Percentiles rank a stretch among this genome's conserved stretches.
Conservation (phyloP, 2,329 filamentous ascomycete species). For the Blumeriella jaapii region DNA sequence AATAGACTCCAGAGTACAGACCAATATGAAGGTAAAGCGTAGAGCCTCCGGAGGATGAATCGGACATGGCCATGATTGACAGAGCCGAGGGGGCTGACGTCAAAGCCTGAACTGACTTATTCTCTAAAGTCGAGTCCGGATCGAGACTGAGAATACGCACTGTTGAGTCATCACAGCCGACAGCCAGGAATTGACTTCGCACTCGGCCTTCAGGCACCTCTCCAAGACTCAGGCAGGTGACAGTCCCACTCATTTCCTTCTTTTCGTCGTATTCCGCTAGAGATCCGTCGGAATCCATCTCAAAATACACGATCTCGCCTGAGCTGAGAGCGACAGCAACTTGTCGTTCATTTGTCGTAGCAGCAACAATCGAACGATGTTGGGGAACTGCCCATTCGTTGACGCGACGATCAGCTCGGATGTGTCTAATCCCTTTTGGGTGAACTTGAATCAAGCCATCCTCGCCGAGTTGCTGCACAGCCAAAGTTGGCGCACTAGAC, state of each 20-base stretch:
- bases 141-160: conserved; percentile 86
- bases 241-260: conserved; percentile 88
- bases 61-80: conserved; percentile 89
- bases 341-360: conserved; percentile 85
- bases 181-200: conserved; percentile 84
- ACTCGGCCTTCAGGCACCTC: conserved; percentile 83
- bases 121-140: conserved; percentile 81
- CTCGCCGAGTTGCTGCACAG: conserved; percentile 87
- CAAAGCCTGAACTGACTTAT: conserved; percentile 86
- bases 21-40: conserved; percentile 95
- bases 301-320: conserved; percentile 95
- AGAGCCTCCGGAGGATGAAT: conserved; percentile 78
- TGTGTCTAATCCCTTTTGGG: conserved; percentile 89
- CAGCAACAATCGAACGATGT: conserved; percentile 89
- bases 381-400: conserved; percentile 92
- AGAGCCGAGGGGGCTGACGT: conserved; percentile 82
- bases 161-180: conserved; percentile 93
- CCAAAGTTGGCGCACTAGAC: conserved; percentile 76
- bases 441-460: conserved; percentile 90
- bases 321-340: conserved; percentile 90
- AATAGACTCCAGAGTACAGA: conserved; percentile 87
- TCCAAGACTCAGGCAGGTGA: conserved; percentile 88
- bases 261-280: conserved; percentile 92
- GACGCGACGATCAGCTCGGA: conserved; percentile 62
- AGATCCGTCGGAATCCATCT: conserved; percentile 86